phyloP scores from a whole-genome alignment of 345 rosid genomes.

The Anastatica hierochuntica region DNA sequence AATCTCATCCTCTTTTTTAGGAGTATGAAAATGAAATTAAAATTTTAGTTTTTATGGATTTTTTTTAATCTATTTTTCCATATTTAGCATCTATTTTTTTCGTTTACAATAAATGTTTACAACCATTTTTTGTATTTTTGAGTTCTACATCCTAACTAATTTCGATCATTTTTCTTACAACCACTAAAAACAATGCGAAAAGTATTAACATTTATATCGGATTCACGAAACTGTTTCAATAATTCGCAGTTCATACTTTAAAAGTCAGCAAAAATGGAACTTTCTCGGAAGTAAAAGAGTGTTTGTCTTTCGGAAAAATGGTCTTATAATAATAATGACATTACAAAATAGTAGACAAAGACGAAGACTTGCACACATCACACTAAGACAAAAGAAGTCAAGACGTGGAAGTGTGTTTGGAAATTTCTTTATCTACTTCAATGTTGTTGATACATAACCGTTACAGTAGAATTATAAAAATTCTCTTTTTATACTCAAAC shows the following conservation, averaged over 20 bases:
- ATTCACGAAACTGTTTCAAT: too few relatives aligned
- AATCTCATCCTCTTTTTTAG: too few relatives aligned
- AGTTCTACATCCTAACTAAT: slow-evolving; percentile 10
- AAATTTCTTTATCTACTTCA: not conserved
- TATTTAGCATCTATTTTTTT: too few relatives aligned
- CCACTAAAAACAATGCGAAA: not conserved
- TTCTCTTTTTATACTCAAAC: too few relatives aligned
- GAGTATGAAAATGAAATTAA: too few relatives aligned
- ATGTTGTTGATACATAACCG: not conserved
- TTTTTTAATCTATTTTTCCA: too few relatives aligned
- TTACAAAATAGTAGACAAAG: not conserved
- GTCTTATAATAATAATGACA: not conserved
- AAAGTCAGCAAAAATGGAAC: too few relatives aligned
- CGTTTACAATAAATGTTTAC: too few relatives aligned
- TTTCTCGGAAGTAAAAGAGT: too few relatives aligned
- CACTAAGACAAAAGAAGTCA: too few relatives aligned
- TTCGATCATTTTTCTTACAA: not conserved
- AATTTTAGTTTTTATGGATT: too few relatives aligned
- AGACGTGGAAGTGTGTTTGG: slow-evolving; percentile 17
- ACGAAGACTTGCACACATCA: not conserved
- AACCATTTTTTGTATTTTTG: not conserved
- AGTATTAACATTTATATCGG: not conserved
- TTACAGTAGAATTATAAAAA: slow-evolving; percentile 10
- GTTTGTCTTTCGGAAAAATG: not conserved
- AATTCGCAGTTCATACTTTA: too few relatives aligned